phyloP scores from a whole-genome alignment of 139 green algal species.

The Microglena sp. region DNA sequence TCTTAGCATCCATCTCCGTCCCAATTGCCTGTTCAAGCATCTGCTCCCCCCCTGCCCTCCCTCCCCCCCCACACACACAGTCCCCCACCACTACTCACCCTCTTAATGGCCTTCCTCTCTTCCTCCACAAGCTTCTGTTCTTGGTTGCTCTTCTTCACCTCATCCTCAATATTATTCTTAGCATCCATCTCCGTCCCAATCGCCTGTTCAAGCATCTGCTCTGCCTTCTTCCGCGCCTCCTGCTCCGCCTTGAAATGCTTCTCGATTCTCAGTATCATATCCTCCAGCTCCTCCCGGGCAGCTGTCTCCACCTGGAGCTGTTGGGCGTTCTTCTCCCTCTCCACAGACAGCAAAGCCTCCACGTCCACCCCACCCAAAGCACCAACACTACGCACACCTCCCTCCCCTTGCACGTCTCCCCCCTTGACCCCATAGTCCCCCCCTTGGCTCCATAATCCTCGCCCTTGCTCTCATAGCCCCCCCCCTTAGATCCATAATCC shows the following conservation, averaged over 20 bases:
- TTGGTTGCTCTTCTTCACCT: slow-evolving; percentile 22
- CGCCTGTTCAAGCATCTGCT: slow-evolving; percentile 39
- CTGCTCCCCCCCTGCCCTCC: background rate
- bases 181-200: slow-evolving; percentile 34
- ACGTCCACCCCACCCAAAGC: background rate
- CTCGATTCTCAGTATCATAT: slow-evolving; percentile 76
- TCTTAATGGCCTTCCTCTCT: slow-evolving; percentile 29
- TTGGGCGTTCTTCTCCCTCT: slow-evolving; percentile 24
- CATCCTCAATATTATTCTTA: slow-evolving; percentile 38
- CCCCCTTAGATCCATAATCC: no score
- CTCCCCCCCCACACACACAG: no score
- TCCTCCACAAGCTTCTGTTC: slow-evolving; percentile 30
- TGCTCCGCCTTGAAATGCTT: slow-evolving; percentile 65
- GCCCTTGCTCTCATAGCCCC: background rate
- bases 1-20: slow-evolving; percentile 31
- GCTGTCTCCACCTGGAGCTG: slow-evolving; percentile 32
- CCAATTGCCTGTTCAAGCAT: slow-evolving; percentile 20
- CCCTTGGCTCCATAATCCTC: background rate
- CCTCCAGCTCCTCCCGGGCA: slow-evolving; percentile 56
- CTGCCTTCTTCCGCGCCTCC: slow-evolving; percentile 39
- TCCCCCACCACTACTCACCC: slow-evolving; percentile 22
- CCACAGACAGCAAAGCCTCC: slow-evolving; percentile 9
- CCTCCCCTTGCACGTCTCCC: background rate
- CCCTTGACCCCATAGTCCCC: background rate
- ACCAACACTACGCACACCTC: background rate